Evolutionary conservation across 257 asterid species (phyloP).

Genomic region (Paulownia fortunei): DNA sequence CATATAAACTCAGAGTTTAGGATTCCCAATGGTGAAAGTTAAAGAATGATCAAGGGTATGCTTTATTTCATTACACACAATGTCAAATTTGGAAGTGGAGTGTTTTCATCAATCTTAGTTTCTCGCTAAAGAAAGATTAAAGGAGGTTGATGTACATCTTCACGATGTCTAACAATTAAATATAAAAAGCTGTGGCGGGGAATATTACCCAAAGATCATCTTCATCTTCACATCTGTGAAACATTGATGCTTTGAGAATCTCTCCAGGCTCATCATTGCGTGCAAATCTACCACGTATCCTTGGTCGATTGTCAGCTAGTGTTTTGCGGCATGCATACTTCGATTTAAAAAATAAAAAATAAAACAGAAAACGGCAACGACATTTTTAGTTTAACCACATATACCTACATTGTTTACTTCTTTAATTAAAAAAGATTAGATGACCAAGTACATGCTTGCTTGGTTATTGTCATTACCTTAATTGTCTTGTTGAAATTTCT

Average conservation of each 20-base stretch:
- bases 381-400: not conserved
- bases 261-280: constrained; percentile 78
- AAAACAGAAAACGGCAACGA: not conserved
- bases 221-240: constrained; percentile 61
- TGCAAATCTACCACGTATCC: constrained; percentile 93
- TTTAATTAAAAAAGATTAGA: not conserved
- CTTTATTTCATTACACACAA: not conserved
- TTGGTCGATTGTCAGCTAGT: constrained; percentile 79
- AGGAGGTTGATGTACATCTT: constrained; percentile 1
- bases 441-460: not conserved
- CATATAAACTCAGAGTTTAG: too few species aligned
- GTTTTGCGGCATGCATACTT: constrained; percentile 92
- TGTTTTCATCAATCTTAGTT: too few species aligned
- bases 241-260: constrained; percentile 65
- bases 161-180: constrained; percentile 11
- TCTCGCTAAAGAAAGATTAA: too few species aligned
- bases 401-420: not conserved
- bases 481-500: constrained; percentile 91
- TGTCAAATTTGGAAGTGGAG: too few species aligned
- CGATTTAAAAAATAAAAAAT: not conserved
- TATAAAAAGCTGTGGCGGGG: constrained; percentile 2
- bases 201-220: constrained; percentile 81
- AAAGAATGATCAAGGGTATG: not conserved
- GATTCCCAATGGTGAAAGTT: not conserved
- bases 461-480: constrained; percentile 52